Evolutionary conservation across 106 monocot genomes (phyloP), one percentile per base, ranked within the genome.

Genomic region (Vanilla planifolia): DNA sequence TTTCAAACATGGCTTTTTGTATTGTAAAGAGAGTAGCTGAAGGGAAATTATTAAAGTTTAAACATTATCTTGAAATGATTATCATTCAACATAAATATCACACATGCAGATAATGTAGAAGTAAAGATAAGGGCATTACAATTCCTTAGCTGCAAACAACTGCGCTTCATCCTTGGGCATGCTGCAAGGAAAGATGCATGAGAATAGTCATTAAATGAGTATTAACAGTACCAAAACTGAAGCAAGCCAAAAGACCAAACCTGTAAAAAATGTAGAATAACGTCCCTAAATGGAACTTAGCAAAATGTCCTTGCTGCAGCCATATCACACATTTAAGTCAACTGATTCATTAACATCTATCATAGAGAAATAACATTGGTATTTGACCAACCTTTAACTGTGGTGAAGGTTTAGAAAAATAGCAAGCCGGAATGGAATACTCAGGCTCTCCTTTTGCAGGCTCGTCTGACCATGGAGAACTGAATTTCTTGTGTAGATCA

Each of bases 121-220:
- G 67, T 80, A 81, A 85, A 59, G n/a, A 67, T 77, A 15, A 43
- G 46, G 2, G 20, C 43, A 24, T 61, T 70, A 70, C 70, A 70
- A 42, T 51, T 61, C 94, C 73, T 68, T 47, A 44, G 89, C 89
- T 60, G 94, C 89, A 71, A 70, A 89, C 13, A 95, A 56, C 59
- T 95, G 94, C 67, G 89, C 89, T 68, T 89, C 86, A 80, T 95
- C 94, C 75, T 80, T 89, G 20, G 94, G 94, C 94, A 95, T 95
- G 57, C 94, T 95, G 85, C 77, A 79, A 8, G 61, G 19, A 24
- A 70, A 42, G 61, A 15, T n/a, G 10, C 37, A 56, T 8, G 6
- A 16, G 5, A n/a, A 3, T 4, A 47, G 14, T 34, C 59, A 35
- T 1, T 6, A 51, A 70, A 51, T 13, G 25, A 29, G 40, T 41